A percentile compares a stretch with the other conserved stretches of the same genome.
These are phyloP conservation scores for Tuber umbilicatum DNA, from an alignment of 495 filamentous ascomycete genomes.

Conservation along the genomic window DNA sequence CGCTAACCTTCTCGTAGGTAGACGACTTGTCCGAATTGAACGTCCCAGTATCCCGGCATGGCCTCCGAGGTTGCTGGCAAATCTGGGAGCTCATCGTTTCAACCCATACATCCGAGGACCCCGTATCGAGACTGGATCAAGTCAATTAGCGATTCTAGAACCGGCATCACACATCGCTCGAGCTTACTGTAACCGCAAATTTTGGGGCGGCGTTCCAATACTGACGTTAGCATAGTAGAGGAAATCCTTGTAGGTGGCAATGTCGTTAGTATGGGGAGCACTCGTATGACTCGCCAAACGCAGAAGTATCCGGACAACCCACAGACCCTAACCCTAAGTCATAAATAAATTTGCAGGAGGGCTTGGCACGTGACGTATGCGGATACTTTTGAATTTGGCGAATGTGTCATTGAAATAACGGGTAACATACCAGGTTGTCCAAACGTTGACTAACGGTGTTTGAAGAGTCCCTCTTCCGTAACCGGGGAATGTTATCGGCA, in stretches of 20 bases:
- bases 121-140: conserved; percentile 57
- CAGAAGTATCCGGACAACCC: too few relatives aligned
- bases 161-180: background rate
- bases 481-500: conserved; percentile 30
- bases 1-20: conserved; percentile 69
- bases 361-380: too few relatives aligned
- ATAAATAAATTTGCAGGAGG: too few relatives aligned
- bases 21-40: conserved; percentile 70
- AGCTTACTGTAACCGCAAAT: conserved; percentile 53
- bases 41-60: conserved; percentile 57
- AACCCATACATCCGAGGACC: conserved; percentile 85
- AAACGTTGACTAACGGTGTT: conserved; percentile 33
- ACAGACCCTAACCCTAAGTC: too few relatives aligned
- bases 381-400: too few relatives aligned
- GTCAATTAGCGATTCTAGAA: background rate
- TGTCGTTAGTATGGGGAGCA: background rate
- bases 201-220: conserved; percentile 63
- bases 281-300: too few relatives aligned
- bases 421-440: conserved; percentile 36
- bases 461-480: conserved; percentile 19
- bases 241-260: conserved; percentile 46
- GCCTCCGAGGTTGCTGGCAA: conserved; percentile 48
- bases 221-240: conserved; percentile 68
- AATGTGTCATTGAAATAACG: background rate
- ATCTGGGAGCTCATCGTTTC: conserved; percentile 61